Base-by-base conservation (phyloP, 1,284 basidiomycete genomes). In the Coriolopsis trogii region DNA sequence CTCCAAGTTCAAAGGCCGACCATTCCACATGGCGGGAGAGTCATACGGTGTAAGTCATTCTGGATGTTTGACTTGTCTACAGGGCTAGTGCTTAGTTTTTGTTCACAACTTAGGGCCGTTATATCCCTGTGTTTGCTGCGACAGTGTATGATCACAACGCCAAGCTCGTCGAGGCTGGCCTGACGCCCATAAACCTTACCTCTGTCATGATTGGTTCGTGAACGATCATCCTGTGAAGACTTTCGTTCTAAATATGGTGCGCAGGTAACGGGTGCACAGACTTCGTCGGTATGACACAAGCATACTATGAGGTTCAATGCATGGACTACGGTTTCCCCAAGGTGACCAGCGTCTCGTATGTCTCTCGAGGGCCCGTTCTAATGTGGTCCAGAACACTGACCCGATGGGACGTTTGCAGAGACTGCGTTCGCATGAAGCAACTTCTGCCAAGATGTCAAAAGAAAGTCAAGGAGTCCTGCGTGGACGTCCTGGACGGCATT, bases 91-190 rank as follows among this genome's bases (percentile, higher is more conserved):
- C 33, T 50, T 26, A 41, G 18, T n/a, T 29, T 47, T 9, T n/a
- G 30, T 16, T 20, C 10, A 2, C 33, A n/a, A n/a, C 4, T 15
- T 52, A 88, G 84, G 92, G 93, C 3, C 83, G 91, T 20, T 94
- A 93, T 68, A 76, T 95, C 7, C 93, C 93, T 3, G 73, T 93
- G 5, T 95, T 92, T 58, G 93, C 92, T 0, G 75, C 88, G 1
- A 82, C 84, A 15, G 81, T 95, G 0, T 84, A 87, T 38, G 92
- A 95, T 68, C 85, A 90, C 57, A 95, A 95, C 66, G 70, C 77
- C 6, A 65, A 68, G 24, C 73, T 89, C 12, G 67, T 77, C 10
- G 72, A 79, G n/a, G 78, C 75, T 0, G 88, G 86, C 2, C 66
- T 85, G 59, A 79, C 81, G 6, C 86, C 89, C 0, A 81, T 95